Percentiles rank a stretch among this genome's conserved stretches.
phyloP scores from a whole-genome alignment of 2,329 filamentous ascomycete species.

The Curvularia verruculosa region DNA sequence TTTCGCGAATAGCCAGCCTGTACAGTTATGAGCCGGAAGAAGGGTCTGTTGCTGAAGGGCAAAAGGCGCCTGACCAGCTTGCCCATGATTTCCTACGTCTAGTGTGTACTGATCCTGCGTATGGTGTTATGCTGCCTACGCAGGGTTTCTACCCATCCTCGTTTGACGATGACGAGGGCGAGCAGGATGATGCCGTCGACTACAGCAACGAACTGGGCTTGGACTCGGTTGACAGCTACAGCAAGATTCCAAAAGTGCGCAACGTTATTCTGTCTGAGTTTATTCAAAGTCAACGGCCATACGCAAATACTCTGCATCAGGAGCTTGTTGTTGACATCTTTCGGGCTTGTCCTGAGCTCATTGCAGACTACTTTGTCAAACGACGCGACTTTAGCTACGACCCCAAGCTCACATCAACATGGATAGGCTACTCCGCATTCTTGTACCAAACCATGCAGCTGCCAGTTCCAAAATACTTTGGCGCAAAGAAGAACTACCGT shows the following conservation, averaged over 20 bases:
- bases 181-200: conserved; percentile 51
- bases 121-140: conserved; percentile 77
- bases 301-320: conserved; percentile 79
- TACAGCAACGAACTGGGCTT: conserved; percentile 67
- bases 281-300: conserved; percentile 78
- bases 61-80: conserved; percentile 66
- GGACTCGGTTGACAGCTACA: conserved; percentile 72
- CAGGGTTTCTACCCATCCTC: conserved; percentile 84
- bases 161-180: conserved; percentile 61
- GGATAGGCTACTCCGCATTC: conserved; percentile 92
- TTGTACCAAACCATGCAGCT: conserved; percentile 81
- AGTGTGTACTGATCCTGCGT: conserved; percentile 73
- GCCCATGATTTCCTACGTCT: conserved; percentile 77
- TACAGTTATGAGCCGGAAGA: conserved; percentile 50
- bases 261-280: conserved; percentile 83
- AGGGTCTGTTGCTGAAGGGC: conserved; percentile 54
- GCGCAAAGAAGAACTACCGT: conserved; percentile 67
- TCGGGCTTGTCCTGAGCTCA: conserved; percentile 78
- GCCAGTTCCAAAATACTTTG: conserved; percentile 74
- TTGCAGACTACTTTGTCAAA: conserved; percentile 83
- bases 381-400: conserved; percentile 82
- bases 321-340: conserved; percentile 84
- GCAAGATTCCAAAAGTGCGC: conserved; percentile 73
- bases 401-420: conserved; percentile 88
- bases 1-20: conserved; percentile 66